Evolutionary conservation across 2,329 filamentous ascomycete genomes (phyloP), one percentile per base, ranked within the genome.

Genomic region (Rhynchosporium secalis): DNA sequence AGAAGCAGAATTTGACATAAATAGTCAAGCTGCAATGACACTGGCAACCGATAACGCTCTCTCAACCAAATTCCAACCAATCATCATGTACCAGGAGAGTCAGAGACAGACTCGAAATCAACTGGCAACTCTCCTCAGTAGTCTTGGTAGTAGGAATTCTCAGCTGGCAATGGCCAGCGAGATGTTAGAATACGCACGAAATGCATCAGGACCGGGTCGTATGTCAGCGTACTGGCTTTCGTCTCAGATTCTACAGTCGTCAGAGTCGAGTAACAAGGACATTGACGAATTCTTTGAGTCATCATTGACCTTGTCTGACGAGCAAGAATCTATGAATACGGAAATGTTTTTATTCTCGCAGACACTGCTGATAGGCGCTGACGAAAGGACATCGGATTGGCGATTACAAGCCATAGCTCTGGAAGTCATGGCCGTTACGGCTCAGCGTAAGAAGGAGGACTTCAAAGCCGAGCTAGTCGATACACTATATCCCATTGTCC

Each of bases 381-480:
- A 86, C 55, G 72, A 78, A 1, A 74, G 77, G 9, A 67, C 68
- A 3, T 68, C 74, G 15, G 88, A 95, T 71, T 92, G 90, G 89
- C 85, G 88, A 38, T 75, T 92, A 26, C 84, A 89, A 73, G 90
- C 91, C 1, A 81, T 97, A 40, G 89, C 93, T 0, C 77, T 99
- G 1, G 94, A 98, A 74, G 84, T 89, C 1, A 80, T 93, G 6
- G 88, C 92, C 0, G 84, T 94, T 60, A 88, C 92, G 65, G 91
- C 94, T 2, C 80, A 83, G 31, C 84, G 84, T 20, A 79, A 89
- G 43, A 83, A 85, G 26, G 73, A 81, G 57, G 83, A 84, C 0
- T 99, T 97, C 74, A 86, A 90, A 3, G 84, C 87, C 2, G 94
- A 98, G 72, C 82, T 99, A 9, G 91, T 97, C 56, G 95, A 99